Conservation (phyloP, 805 yeast species). For the Candida multigemmis region DNA sequence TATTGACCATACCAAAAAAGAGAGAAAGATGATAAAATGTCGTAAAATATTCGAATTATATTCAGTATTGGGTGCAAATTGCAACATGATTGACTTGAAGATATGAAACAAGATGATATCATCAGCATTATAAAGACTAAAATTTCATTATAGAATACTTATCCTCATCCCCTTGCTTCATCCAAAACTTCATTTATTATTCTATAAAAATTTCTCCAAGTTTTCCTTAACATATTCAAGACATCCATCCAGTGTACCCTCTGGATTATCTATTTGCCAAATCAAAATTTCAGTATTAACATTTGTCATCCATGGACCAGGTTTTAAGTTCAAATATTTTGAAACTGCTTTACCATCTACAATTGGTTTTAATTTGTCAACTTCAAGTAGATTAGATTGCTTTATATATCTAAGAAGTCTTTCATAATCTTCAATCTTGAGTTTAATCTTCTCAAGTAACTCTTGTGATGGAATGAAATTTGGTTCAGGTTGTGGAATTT, state of each 20-base stretch:
- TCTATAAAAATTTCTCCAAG: constrained; percentile 7
- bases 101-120: too few species aligned
- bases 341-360: constrained; percentile 70
- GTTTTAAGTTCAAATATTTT: constrained; percentile 43
- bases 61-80: too few species aligned
- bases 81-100: too few species aligned
- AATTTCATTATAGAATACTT: too few species aligned
- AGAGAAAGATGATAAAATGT: too few species aligned
- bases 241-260: constrained; percentile 44
- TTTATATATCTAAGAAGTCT: constrained; percentile 21
- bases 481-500: constrained; percentile 6
- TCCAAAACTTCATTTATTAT: background rate
- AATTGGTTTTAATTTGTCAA: constrained; percentile 48
- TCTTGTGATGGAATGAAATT: constrained; percentile 1
- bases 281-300: constrained; percentile 46
- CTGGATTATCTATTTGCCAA: constrained; percentile 78
- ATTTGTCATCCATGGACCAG: constrained; percentile 81
- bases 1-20: too few species aligned
- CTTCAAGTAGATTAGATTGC: constrained; percentile 27
- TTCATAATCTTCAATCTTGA: constrained; percentile 16
- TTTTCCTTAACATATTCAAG: constrained; percentile 28
- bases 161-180: too few species aligned
- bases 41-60: too few species aligned
- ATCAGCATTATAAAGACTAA: too few species aligned
- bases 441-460: constrained; percentile 3